Evolutionary conservation across 179 eudicot genomes (phyloP), one percentile per base, ranked within the genome.

Genomic region (Carnegiea gigantea): DNA sequence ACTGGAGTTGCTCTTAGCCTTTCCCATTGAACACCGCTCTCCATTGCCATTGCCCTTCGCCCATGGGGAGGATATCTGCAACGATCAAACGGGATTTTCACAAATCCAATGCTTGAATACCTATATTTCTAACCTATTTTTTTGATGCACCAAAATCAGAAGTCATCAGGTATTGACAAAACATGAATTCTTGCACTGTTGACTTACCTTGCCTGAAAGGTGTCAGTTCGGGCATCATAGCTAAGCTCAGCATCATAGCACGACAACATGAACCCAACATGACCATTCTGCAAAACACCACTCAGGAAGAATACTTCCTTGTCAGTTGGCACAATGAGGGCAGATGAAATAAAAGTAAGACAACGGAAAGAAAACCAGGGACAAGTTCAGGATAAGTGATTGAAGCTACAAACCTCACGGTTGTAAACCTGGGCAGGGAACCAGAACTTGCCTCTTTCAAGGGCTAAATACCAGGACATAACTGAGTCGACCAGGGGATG

Each of bases 51-150:
- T 73, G 97, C 89, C 83, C 97, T 91, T 86, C 92, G 90, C 75
- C 99, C 98, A 90, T 97, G 98, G 48, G 98, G 98, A 21, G 97
- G 95, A 84, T 97, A 97, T 86, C 99, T 96, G 83, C n/a, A 36
- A 70, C 6, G 46, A 70, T 17, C 44, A 70, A 70, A 14, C 46
- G 38, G 46, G 46, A n/a, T 70, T 33, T 70, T 70, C 46, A 30
- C 21, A 70, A 36, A 13, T 70, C 28, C 23, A 70, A 10, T 65
- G 17, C n/a, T 70, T 30, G 20, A 36, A 36, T 13, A 15, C 46
- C 23, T 18, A 33, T 36, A 17, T 70, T 17, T 70, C 73, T 28
- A 2, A 30, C 20, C 73, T 15, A 70, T 28, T 40, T 28, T 40
- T 36, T 30, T 70, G 46, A 33, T 30, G 73, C 73, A 68, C 38